Conservation (phyloP, 2,329 filamentous ascomycete genomes). For the Aquanectria penicillioides region DNA sequence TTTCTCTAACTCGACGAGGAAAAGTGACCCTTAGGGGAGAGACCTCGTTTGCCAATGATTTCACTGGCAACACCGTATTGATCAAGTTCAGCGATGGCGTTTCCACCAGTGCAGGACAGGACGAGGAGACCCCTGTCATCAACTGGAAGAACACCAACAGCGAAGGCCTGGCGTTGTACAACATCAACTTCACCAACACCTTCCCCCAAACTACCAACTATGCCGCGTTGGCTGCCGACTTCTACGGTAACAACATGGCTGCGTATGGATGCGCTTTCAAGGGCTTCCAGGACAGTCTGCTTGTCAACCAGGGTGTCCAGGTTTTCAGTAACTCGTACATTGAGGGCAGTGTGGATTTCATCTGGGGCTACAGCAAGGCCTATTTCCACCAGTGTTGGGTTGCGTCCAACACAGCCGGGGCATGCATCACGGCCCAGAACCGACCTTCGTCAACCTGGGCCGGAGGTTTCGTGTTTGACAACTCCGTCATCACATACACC, state of each 20-base stretch:
- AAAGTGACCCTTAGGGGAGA: slow-evolving; percentile 35
- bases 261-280: slow-evolving; percentile 55
- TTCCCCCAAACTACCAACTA: slow-evolving; percentile 56
- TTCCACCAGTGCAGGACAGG: slow-evolving; percentile 49
- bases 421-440: slow-evolving; percentile 47
- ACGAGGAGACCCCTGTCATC: slow-evolving; percentile 56
- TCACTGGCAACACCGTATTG: slow-evolving; percentile 33
- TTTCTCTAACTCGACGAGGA: slow-evolving; percentile 28
- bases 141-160: slow-evolving; percentile 55
- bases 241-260: slow-evolving; percentile 44
- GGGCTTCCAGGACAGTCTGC: slow-evolving; percentile 61
- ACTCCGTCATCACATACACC: slow-evolving; percentile 42
- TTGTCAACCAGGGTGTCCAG: slow-evolving; percentile 58
- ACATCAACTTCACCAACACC: slow-evolving; percentile 63
- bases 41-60: slow-evolving; percentile 34
- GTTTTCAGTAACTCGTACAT: slow-evolving; percentile 55
- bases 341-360: slow-evolving; percentile 37
- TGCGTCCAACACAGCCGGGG: slow-evolving; percentile 46
- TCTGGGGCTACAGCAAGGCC: slow-evolving; percentile 46
- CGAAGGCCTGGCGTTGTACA: slow-evolving; percentile 66
- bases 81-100: slow-evolving; percentile 34
- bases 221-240: slow-evolving; percentile 50
- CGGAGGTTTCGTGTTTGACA: slow-evolving; percentile 47
- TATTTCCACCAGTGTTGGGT: slow-evolving; percentile 51
- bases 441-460: slow-evolving; percentile 40